Percentiles rank a stretch among this genome's conserved stretches.
These are phyloP conservation scores for Paramecium biaurelia DNA, from an alignment of 73 alveolate genomes.

Conservation along the genomic window DNA sequence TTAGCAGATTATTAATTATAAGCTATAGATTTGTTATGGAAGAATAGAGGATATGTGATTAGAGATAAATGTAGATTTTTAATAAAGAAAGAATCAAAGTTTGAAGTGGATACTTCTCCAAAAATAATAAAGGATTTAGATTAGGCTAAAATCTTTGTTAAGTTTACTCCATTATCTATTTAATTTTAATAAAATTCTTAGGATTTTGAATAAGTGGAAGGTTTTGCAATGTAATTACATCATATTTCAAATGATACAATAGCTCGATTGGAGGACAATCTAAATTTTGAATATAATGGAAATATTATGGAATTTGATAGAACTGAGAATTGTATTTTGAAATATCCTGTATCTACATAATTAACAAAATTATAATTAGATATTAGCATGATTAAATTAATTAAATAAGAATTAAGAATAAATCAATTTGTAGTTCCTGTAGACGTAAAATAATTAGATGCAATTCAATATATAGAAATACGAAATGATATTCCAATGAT, in stretches of 20 bases:
- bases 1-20: not conserved
- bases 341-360: not conserved
- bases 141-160: not conserved
- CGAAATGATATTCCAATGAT: not conserved
- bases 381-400: not conserved
- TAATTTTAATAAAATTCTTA: not conserved
- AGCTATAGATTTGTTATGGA: not conserved
- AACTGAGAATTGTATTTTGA: not conserved
- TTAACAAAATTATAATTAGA: not conserved
- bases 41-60: not conserved
- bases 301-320: not conserved
- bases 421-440: not conserved
- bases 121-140: not conserved
- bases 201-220: not conserved
- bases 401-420: not conserved
- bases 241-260: not conserved
- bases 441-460: not conserved
- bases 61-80: not conserved
- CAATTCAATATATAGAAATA: not conserved
- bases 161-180: not conserved
- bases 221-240: not conserved
- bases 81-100: not conserved
- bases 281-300: not conserved
- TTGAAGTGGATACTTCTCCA: not conserved
- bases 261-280: not conserved